Percentiles rank a stretch among this genome's conserved stretches.
Conservation (phyloP, 2,329 filamentous ascomycete species). For the Paraphoma chrysanthemicola region DNA sequence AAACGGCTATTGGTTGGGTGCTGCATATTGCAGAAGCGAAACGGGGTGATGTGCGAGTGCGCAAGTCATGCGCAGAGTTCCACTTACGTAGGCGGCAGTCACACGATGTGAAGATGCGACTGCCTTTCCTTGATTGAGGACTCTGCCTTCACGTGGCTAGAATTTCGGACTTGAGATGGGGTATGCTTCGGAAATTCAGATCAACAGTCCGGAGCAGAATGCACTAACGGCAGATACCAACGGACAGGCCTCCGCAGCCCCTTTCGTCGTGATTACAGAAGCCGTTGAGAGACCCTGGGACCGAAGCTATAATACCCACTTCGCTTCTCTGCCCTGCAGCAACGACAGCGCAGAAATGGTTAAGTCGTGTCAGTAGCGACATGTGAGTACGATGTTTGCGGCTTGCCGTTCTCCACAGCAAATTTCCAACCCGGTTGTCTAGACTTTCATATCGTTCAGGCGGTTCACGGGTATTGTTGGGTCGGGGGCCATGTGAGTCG, state of each 20-base stretch:
- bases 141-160: neutral
- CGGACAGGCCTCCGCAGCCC: neutral
- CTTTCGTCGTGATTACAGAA: neutral
- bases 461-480: neutral
- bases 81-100: slow-evolving; percentile 1
- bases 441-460: neutral
- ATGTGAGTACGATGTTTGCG: neutral
- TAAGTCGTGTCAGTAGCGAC: neutral
- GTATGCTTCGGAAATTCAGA: neutral
- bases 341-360: neutral
- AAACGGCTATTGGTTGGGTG: neutral
- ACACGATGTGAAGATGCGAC: neutral
- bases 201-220: neutral
- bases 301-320: slow-evolving; percentile 5
- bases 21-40: neutral
- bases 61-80: neutral
- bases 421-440: neutral
- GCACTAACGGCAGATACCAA: neutral
- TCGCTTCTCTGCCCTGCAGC: neutral
- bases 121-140: neutral
- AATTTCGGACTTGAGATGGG: neutral
- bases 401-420: neutral
- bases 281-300: slow-evolving; percentile 1
- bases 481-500: neutral
- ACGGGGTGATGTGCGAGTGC: neutral